These are phyloP conservation scores for Arabis hirsuta DNA, from an alignment of 345 rosid genomes.

Conservation along the genomic window DNA sequence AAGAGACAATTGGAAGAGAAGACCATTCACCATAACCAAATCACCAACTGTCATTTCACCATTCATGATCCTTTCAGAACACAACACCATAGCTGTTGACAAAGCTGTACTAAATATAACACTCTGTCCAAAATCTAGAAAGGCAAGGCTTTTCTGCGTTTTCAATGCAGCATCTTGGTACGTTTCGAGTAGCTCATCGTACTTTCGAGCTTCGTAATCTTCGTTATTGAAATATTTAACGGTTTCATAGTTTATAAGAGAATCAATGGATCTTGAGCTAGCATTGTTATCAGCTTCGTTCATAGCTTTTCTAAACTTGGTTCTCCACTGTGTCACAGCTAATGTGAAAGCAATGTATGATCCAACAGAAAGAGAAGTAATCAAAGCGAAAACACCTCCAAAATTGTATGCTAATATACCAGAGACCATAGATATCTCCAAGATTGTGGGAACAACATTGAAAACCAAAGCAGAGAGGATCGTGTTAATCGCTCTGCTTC, in stretches of 20 bases:
- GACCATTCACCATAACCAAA: slow-evolving; percentile 98
- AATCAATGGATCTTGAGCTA: slow-evolving; percentile 78
- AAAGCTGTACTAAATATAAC: slow-evolving; percentile 84
- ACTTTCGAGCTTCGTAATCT: slow-evolving; percentile 70
- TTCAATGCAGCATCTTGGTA: slow-evolving; percentile 84
- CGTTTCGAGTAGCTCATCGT: slow-evolving; percentile 69
- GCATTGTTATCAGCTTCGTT: slow-evolving; percentile 95
- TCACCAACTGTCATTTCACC: slow-evolving; percentile 95
- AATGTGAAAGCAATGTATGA: slow-evolving; percentile 81
- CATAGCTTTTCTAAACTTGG: slow-evolving; percentile 86
- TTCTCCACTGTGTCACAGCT: slow-evolving; percentile 88
- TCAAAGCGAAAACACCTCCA: slow-evolving; percentile 83
- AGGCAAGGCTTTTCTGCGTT: slow-evolving; percentile 86
- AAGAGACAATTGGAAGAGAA: slow-evolving; percentile 92
- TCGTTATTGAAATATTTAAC: slow-evolving; percentile 93
- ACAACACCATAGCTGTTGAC: slow-evolving; percentile 87
- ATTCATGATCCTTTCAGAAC: slow-evolving; percentile 77
- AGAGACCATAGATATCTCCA: slow-evolving; percentile 94
- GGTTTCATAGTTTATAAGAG: slow-evolving; percentile 94
- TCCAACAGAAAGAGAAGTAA: slow-evolving; percentile 80
- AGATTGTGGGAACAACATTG: slow-evolving; percentile 86
- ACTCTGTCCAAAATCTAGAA: slow-evolving; percentile 89
- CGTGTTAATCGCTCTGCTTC: slow-evolving; percentile 90
- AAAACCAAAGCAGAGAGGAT: slow-evolving; percentile 88
- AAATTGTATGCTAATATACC: slow-evolving; percentile 91